Evolutionary conservation across 768 basidiomycete genomes (phyloP).

Genomic region (Mycena rosella): DNA sequence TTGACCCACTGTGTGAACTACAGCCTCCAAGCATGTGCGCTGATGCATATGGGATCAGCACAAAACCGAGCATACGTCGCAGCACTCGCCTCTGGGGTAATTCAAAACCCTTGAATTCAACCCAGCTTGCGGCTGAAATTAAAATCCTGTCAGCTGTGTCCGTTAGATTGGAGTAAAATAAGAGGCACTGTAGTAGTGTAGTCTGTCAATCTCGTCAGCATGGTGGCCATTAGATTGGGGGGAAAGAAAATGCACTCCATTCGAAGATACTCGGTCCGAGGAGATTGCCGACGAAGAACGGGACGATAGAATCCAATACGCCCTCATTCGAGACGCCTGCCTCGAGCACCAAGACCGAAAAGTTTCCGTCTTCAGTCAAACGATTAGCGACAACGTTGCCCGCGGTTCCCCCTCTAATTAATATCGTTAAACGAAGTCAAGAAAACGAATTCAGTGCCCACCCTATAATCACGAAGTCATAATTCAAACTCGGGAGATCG

Average conservation of each 20-base stretch:
- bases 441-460: constrained; percentile 31
- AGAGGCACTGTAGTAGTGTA: constrained; percentile 38
- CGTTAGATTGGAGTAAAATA: too few relatives aligned
- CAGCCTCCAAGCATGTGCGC: constrained; percentile 45
- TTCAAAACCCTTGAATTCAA: constrained; percentile 32
- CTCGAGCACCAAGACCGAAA: constrained; percentile 44
- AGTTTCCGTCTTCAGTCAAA: constrained; percentile 38
- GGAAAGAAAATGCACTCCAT: constrained; percentile 34
- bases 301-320: constrained; percentile 31
- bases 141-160: too few relatives aligned
- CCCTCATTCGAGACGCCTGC: constrained; percentile 36
- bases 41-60: background rate
- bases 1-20: constrained; percentile 43
- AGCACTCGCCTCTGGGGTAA: constrained; percentile 30
- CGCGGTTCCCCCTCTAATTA: constrained; percentile 41
- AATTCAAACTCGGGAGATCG: constrained; percentile 20
- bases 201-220: constrained; percentile 11
- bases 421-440: background rate
- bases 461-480: constrained; percentile 50
- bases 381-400: constrained; percentile 45
- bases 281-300: constrained; percentile 28
- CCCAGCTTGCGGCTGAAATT: constrained; percentile 37
- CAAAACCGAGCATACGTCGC: background rate
- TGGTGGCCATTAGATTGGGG: background rate
- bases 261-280: constrained; percentile 33